Evolutionary conservation across 371 early-diverging fungal species (phyloP), one percentile per base, ranked within the genome.

Genomic region (Syncephalastrum sp.): DNA sequence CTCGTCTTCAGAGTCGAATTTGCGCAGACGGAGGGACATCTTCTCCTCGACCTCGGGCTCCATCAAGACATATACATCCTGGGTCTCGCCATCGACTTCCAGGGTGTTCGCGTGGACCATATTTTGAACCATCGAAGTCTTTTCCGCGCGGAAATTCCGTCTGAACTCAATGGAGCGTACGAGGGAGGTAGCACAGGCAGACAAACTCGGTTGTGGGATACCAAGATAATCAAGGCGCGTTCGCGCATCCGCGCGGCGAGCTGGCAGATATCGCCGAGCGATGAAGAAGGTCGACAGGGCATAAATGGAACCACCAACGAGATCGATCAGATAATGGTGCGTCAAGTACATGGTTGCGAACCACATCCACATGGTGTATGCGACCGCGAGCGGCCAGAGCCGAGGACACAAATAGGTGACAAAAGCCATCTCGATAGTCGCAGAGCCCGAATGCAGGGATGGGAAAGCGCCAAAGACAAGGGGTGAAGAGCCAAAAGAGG

Each of bases 391-490:
- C 3, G 83, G 83, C 50, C 75, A 72, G 43, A 77, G 50, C 41
- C 71, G 70, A 15, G 84, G 85, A 19, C 69, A 71, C 38, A 85
- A 57, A 27, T 74, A 79, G 38, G 66, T 65, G 24, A 83, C 54
- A 68, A 88, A 88, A 44, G 85, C 62, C 67, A 83, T 82, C 43
- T 84, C 73, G n/a, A 86, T 68, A 13, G 83, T 82, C 1, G 90
- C 90, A 64, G 83, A 85, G 23, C 81, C 90, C 13, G 87, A 83
- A 63, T 90, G 90, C 25, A 90, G 75, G 16, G 87, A 87, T 24
- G 90, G 90, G 63, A 88, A 85, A 3, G 90, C 89, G 7, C 90
- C 90, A 73, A 88, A 90, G 44, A 89, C 89, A 25, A 86, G 53
- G n/a, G 90, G 89, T 3, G 88, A 88, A n/a, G 70, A 77, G 3